Evolutionary conservation across 345 rosid species (phyloP), one percentile per base, ranked within the genome.

Genomic region (Camelina laxa): DNA sequence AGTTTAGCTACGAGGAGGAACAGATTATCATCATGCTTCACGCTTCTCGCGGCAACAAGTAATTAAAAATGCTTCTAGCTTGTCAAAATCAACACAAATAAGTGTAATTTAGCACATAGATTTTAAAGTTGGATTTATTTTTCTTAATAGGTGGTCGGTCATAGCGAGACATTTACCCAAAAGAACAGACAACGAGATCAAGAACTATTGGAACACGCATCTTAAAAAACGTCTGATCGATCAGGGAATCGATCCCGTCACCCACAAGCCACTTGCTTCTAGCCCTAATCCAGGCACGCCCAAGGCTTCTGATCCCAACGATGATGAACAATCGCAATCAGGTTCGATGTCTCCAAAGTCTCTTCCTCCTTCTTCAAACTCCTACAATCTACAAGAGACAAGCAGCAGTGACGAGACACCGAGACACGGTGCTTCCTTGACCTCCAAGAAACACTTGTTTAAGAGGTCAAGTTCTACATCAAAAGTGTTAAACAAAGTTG

Each of bases 241-340:
- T 74, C 85, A 86, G 79, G 96, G 91, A 20, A 59, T 85, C 64
- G 93, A 90, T 83, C 93, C 96, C 68, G 80, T 81, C 85, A 88
- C 88, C 48, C 96, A 88, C 75, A 84, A 83, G 75, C 91, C 89
- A 77, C 77, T 67, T 50, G 30, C 41, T 5, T 73, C 60, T 21
- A 60, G 3, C 36, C 49, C 63, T 69, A 27, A 8, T 13, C 67
- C 64, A 5, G 38, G 30, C 9, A n/a, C 45, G 5, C 54, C 22
- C n/a, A 64, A 27, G 30, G 2, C 33, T 56, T 73, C 70, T 35
- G 63, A 51, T 4, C 3, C 21, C 45, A 53, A 67, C 39, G 70
- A 68, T 54, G 66, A 69, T 65, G 80, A 77, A 33, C 33, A 65
- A 1, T 65, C 63, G 3, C 73, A 16, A 3, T 72, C 68, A 2